Percentiles rank a stretch among this genome's conserved stretches.
These are phyloP conservation scores for Trichoderma afroharzianum DNA, from an alignment of 2,329 filamentous ascomycete genomes.

Conservation along the genomic window DNA sequence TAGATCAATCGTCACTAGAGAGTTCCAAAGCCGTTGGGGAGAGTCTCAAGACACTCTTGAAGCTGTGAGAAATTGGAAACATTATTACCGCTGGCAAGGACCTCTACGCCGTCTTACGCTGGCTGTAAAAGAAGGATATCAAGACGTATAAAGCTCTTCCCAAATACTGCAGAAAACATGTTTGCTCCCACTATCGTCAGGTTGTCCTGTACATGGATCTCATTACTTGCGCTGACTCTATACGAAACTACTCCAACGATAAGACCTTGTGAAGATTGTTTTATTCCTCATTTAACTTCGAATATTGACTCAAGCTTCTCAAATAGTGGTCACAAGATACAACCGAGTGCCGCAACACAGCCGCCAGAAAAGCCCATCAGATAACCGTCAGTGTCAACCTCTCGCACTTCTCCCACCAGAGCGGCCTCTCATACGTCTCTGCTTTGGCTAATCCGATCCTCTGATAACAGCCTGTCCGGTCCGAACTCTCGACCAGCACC, in stretches of 20 bases:
- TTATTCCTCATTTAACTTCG: not conserved
- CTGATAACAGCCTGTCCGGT: not conserved
- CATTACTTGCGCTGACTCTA: not conserved
- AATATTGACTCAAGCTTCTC: not conserved
- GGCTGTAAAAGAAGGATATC: slow-evolving; percentile 24
- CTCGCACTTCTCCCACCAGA: not conserved
- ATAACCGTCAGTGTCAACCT: not conserved
- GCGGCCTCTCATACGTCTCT: not conserved
- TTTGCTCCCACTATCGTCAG: slow-evolving; percentile 33
- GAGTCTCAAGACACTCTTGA: too few relatives aligned
- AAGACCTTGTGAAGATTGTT: not conserved
- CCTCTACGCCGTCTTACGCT: not conserved
- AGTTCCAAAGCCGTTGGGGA: too few relatives aligned
- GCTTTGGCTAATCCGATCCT: not conserved
- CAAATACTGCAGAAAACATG: slow-evolving; percentile 38
- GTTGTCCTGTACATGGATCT: not conserved
- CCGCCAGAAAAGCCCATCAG: not conserved
- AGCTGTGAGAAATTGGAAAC: not conserved
- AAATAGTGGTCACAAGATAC: not conserved
- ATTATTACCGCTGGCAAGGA: not conserved
- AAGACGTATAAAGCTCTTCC: slow-evolving; percentile 38
- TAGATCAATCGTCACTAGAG: too few relatives aligned
- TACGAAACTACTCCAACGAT: not conserved
- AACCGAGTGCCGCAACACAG: not conserved
- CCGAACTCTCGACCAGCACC: not conserved